Conservation (phyloP, 192 early-diverging fungal species). For the Backusella circina region DNA sequence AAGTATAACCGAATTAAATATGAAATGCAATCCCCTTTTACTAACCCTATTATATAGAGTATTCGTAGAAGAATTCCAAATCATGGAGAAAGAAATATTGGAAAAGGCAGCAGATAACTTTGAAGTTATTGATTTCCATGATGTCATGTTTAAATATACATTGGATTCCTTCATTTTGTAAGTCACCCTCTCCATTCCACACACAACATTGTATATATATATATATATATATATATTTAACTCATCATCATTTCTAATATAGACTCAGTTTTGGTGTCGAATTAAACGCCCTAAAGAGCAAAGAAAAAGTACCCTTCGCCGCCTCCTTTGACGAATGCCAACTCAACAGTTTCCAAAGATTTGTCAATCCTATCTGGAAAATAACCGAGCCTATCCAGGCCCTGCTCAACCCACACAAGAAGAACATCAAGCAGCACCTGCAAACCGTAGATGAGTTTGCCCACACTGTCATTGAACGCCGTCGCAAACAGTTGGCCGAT, state of each 20-base stretch:
- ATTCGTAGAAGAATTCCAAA: slow-evolving; percentile 22
- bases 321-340: slow-evolving; percentile 50
- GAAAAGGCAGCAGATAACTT: slow-evolving; percentile 29
- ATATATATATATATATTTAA: neutral
- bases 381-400: slow-evolving; percentile 1
- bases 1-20: no score
- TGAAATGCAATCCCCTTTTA: neutral
- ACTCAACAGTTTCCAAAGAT: slow-evolving; percentile 26
- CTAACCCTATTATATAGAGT: slow-evolving; percentile 12
- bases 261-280: slow-evolving; percentile 47
- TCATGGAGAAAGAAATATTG: slow-evolving; percentile 14
- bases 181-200: neutral
- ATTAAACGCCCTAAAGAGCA: slow-evolving; percentile 35
- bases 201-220: no score
- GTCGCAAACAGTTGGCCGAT: slow-evolving; percentile 18
- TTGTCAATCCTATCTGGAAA: slow-evolving; percentile 29
- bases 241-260: neutral
- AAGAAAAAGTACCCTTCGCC: slow-evolving; percentile 45
- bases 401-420: slow-evolving; percentile 8
- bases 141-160: slow-evolving; percentile 43
- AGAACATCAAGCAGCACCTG: slow-evolving; percentile 13
- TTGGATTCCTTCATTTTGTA: slow-evolving; percentile 46
- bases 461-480: slow-evolving; percentile 17
- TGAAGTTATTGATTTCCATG: slow-evolving; percentile 37
- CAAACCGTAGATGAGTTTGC: slow-evolving; percentile 24